These are phyloP conservation scores for Phaffomyces antillensis DNA, from an alignment of 805 yeast genomes.

Conservation along the genomic window DNA sequence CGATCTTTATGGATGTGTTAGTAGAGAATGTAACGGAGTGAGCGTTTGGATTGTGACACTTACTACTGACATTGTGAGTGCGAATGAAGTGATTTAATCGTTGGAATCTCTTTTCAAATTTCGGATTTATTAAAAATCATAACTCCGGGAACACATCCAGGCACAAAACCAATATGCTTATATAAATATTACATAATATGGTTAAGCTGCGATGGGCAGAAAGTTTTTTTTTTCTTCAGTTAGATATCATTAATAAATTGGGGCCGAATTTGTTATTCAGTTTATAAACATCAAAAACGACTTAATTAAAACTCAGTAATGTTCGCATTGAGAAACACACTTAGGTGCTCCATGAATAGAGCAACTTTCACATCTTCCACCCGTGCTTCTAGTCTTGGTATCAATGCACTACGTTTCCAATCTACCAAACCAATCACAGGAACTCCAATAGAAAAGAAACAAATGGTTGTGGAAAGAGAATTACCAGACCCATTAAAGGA, in stretches of 20 bases:
- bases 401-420: slow-evolving; percentile 1
- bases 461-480: slow-evolving; percentile 50
- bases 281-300: background rate
- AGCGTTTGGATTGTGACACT: background rate
- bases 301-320: background rate
- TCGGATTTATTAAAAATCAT: too few species aligned
- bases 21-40: too few species aligned
- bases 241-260: too few species aligned
- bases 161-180: too few species aligned
- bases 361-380: background rate
- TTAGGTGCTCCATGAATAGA: background rate
- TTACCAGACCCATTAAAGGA: slow-evolving; percentile 74
- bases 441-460: slow-evolving; percentile 6
- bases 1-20: slow-evolving; percentile 26
- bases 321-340: slow-evolving; percentile 1
- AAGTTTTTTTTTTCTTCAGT: too few species aligned
- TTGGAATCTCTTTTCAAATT: too few species aligned
- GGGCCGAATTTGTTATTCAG: too few species aligned
- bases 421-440: background rate
- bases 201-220: too few species aligned
- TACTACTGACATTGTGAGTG: background rate
- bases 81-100: too few species aligned
- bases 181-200: too few species aligned
- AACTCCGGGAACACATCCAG: too few species aligned
- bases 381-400: background rate